Evolutionary conservation across 2,329 filamentous ascomycete genomes (phyloP).

Genomic region (Stemphylium beticola): DNA sequence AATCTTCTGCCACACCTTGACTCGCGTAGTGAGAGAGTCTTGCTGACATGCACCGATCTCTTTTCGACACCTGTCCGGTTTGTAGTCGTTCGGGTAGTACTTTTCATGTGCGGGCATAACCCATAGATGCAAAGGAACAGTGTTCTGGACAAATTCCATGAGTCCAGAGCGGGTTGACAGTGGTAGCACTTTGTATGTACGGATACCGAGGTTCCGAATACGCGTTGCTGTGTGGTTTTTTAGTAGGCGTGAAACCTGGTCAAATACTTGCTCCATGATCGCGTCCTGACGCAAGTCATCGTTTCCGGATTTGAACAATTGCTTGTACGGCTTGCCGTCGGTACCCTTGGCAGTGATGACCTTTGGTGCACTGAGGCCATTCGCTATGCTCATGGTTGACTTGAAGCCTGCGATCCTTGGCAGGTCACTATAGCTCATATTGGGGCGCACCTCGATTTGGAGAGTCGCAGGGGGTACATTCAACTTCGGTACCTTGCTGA

Average conservation of each 20-base stretch:
- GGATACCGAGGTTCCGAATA: slow-evolving; percentile 85
- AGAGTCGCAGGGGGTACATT: slow-evolving; percentile 88
- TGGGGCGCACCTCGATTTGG: slow-evolving; percentile 75
- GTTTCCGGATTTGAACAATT: slow-evolving; percentile 92
- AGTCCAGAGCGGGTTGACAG: slow-evolving; percentile 84
- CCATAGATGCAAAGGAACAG: slow-evolving; percentile 89
- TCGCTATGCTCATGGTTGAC: slow-evolving; percentile 80
- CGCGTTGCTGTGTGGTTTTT: slow-evolving; percentile 85
- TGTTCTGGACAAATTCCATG: slow-evolving; percentile 96
- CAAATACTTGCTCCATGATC: slow-evolving; percentile 99
- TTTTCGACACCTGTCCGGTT: slow-evolving; percentile 75
- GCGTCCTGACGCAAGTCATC: slow-evolving; percentile 97
- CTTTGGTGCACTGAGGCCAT: slow-evolving; percentile 90
- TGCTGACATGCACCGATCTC: slow-evolving; percentile 77
- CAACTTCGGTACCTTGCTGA: slow-evolving; percentile 67
- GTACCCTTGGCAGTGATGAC: slow-evolving; percentile 82
- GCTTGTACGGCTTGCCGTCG: slow-evolving; percentile 81
- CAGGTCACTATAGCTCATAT: slow-evolving; percentile 76
- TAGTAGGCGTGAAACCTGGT: slow-evolving; percentile 88
- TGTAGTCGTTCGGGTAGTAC: slow-evolving; percentile 86
- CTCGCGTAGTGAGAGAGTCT: slow-evolving; percentile 71
- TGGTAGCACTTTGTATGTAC: slow-evolving; percentile 96
- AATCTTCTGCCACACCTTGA: slow-evolving; percentile 78
- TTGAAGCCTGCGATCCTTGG: slow-evolving; percentile 77
- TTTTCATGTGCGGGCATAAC: slow-evolving; percentile 86